Evolutionary conservation across 495 filamentous ascomycete species (phyloP).

Genomic region (Penicillium dipodomyicola): DNA sequence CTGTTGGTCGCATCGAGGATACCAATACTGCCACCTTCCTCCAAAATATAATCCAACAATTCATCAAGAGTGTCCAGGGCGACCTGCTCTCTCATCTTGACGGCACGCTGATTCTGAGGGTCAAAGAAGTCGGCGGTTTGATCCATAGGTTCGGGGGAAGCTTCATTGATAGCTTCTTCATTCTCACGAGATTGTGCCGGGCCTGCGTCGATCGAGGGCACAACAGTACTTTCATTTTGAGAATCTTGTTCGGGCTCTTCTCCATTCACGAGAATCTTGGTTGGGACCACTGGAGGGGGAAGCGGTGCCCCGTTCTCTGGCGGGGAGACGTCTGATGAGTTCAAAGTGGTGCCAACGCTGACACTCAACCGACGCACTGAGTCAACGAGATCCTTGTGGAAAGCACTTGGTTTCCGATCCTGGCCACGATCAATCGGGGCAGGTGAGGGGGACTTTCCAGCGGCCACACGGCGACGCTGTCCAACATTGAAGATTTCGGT

Average conservation of each 20-base stretch:
- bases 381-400: conserved; percentile 44
- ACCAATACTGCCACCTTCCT: conserved; percentile 85
- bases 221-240: conserved; percentile 32
- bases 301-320: conserved; percentile 29
- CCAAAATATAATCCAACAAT: conserved; percentile 79
- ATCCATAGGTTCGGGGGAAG: conserved; percentile 60
- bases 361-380: conserved; percentile 46
- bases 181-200: conserved; percentile 17
- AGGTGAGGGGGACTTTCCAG: conserved; percentile 51
- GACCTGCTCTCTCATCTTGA: conserved; percentile 83
- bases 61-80: conserved; percentile 92
- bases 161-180: conserved; percentile 31
- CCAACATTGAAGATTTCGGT: conserved; percentile 96
- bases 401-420: conserved; percentile 28
- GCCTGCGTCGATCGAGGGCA: conserved; percentile 28
- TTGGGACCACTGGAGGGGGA: conserved; percentile 41
- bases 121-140: conserved; percentile 95
- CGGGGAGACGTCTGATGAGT: conserved; percentile 23
- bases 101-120: conserved; percentile 77
- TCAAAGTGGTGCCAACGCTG: conserved; percentile 34
- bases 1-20: conserved; percentile 98
- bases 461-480: conserved; percentile 78
- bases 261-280: conserved; percentile 52
- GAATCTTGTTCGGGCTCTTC: conserved; percentile 33
- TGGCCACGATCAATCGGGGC: conserved; percentile 22